phyloP scores from a whole-genome alignment of 176 grass and related monocot species.

The Olyra latifolia region DNA sequence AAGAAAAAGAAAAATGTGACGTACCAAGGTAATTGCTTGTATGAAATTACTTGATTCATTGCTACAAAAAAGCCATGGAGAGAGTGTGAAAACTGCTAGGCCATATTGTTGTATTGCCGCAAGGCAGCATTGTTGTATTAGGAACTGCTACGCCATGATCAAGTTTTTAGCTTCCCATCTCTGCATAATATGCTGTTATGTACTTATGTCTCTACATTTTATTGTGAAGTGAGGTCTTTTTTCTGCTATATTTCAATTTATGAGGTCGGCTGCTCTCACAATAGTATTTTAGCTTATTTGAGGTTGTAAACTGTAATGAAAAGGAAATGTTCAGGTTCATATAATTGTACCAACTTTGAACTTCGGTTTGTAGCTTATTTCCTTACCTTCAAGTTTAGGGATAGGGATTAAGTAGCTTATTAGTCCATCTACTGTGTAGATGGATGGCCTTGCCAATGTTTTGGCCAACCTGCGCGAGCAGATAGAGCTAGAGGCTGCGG shows the following conservation, averaged over 20 bases:
- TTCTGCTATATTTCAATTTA: neutral
- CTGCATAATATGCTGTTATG: neutral
- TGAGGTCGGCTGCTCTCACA: neutral
- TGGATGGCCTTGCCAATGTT: too few relatives aligned
- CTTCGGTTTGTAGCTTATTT: neutral
- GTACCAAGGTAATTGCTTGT: neutral
- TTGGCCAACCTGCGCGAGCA: too few relatives aligned
- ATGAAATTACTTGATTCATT: neutral
- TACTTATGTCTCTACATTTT: constrained; percentile 2
- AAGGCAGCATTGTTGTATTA: too few relatives aligned
- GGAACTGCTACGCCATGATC: too few relatives aligned
- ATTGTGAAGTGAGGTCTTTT: neutral
- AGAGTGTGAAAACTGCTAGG: neutral
- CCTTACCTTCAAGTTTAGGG: neutral
- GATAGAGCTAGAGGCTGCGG: too few relatives aligned
- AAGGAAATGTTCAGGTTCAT: constrained; percentile 6
- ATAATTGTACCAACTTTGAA: neutral
- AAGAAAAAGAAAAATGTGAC: neutral
- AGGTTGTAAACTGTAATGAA: neutral
- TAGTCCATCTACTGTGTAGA: too few relatives aligned
- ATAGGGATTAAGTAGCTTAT: too few relatives aligned
- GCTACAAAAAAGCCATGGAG: too few relatives aligned
- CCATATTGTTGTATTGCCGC: constrained; percentile 1
- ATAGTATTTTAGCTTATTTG: constrained; percentile 3
- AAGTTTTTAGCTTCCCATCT: neutral